A percentile compares a stretch with the other conserved stretches of the same genome.
Evolutionary conservation across 1,284 basidiomycete genomes (phyloP).

Genomic region (Inonotus hispidus): DNA sequence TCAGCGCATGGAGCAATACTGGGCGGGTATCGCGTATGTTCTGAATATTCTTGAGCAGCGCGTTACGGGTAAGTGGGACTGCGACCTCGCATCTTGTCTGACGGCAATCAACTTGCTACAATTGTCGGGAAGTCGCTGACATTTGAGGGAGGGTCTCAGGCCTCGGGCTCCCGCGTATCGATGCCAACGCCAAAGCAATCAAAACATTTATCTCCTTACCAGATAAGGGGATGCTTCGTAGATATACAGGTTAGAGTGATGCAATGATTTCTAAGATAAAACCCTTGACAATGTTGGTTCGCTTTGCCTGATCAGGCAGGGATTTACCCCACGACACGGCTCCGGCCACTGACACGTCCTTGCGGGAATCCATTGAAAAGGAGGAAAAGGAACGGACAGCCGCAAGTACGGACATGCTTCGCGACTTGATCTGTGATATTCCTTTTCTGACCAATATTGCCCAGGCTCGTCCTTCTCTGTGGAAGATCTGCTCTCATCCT

Average conservation of each 20-base stretch:
- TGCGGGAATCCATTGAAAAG: conserved; percentile 30
- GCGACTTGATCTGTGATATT: neutral
- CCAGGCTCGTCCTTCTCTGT: conserved; percentile 2
- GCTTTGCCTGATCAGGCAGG: neutral
- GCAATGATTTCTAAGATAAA: conserved; percentile 1
- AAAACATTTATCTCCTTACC: conserved; percentile 35
- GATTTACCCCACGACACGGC: conserved; percentile 32
- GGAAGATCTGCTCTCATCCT: neutral
- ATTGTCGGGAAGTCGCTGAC: neutral
- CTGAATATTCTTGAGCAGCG: conserved; percentile 26
- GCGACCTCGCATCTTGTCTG: conserved; percentile 19
- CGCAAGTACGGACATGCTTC: conserved; percentile 14
- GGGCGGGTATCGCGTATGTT: conserved; percentile 34
- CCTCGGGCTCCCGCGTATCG: neutral
- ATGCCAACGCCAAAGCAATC: conserved; percentile 20
- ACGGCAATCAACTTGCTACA: neutral
- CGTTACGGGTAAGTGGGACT: conserved; percentile 22
- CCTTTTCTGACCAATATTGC: neutral
- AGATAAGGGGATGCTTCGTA: conserved; percentile 32
- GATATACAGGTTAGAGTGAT: conserved; percentile 28
- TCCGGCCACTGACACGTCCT: conserved; percentile 33
- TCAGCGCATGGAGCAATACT: conserved; percentile 32
- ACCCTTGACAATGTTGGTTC: conserved; percentile 18
- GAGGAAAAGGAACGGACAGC: conserved; percentile 18
- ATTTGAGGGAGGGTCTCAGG: neutral